phyloP scores from a whole-genome alignment of 176 grass and related monocot genomes.

The Microstegium vimineum region DNA sequence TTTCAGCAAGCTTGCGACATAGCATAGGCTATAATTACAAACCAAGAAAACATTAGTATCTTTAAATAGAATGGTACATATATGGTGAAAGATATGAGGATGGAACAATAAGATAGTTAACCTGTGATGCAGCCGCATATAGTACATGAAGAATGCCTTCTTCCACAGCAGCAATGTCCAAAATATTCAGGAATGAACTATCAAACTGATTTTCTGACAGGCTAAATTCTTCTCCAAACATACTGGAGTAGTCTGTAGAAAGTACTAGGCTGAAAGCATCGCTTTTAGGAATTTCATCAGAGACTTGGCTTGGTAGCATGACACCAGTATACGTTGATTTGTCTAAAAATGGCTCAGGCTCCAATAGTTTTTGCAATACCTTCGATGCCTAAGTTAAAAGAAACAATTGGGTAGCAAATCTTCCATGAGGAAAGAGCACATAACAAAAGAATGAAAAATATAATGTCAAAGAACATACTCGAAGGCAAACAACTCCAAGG shows the following conservation, averaged over 20 bases:
- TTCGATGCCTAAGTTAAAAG: conserved; percentile 61
- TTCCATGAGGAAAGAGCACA: background rate
- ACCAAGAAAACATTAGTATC: conserved; percentile 30
- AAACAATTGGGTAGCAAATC: conserved; percentile 27
- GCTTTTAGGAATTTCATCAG: conserved; percentile 53
- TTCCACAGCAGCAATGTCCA: conserved; percentile 87
- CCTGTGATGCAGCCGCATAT: conserved; percentile 80
- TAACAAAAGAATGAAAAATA: conserved; percentile 19
- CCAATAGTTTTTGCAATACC: conserved; percentile 59
- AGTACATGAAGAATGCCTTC: conserved; percentile 95
- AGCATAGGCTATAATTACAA: conserved; percentile 64
- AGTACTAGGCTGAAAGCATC: conserved; percentile 38
- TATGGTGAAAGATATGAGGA: conserved; percentile 12
- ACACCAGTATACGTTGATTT: conserved; percentile 30
- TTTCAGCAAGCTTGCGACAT: conserved; percentile 72
- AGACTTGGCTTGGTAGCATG: conserved; percentile 19
- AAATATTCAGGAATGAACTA: conserved; percentile 69
- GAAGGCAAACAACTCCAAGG: conserved; percentile 82
- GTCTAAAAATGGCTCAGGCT: conserved; percentile 37
- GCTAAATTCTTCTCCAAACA: conserved; percentile 86
- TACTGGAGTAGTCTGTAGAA: conserved; percentile 61
- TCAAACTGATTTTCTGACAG: conserved; percentile 50
- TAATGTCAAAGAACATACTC: conserved; percentile 49
- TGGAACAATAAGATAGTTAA: conserved; percentile 38
- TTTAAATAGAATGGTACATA: conserved; percentile 14